phyloP scores from a whole-genome alignment of 2,329 filamentous ascomycete species.

The Exophiala sideris region DNA sequence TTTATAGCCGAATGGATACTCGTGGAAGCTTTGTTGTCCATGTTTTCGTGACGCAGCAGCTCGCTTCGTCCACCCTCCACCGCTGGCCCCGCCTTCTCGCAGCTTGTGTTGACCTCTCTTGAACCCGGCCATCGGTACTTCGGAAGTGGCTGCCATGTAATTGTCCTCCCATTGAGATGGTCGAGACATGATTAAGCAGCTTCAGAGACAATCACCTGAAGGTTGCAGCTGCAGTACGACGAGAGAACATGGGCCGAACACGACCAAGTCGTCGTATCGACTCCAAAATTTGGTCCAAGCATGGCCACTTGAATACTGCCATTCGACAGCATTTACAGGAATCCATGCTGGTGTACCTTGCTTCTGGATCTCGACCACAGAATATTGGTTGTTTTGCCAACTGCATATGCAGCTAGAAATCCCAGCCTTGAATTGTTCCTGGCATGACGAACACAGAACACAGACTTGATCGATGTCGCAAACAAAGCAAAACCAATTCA shows the following conservation, averaged over 20 bases:
- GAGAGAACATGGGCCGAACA: neutral
- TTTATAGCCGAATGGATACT: neutral
- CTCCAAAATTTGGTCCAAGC: neutral
- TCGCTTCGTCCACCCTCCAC: neutral
- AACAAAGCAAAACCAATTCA: neutral
- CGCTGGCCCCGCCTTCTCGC: neutral
- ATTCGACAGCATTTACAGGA: neutral
- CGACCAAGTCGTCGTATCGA: neutral
- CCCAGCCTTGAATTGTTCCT: slow-evolving; percentile 1
- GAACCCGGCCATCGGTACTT: neutral
- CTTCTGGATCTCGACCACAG: neutral
- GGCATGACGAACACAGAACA: neutral
- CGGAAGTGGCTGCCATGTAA: neutral
- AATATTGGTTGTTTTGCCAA: neutral
- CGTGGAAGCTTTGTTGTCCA: neutral
- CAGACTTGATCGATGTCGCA: too few relatives aligned
- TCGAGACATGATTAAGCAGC: neutral
- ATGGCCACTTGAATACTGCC: neutral
- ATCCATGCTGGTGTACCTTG: neutral
- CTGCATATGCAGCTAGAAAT: neutral
- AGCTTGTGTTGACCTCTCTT: neutral
- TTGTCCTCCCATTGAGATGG: neutral
- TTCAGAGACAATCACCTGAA: neutral
- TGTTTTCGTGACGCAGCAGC: neutral
- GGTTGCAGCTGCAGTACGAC: slow-evolving; percentile 1